Conservation (phyloP, 179 eudicot genomes). For the Silene vulgaris region DNA sequence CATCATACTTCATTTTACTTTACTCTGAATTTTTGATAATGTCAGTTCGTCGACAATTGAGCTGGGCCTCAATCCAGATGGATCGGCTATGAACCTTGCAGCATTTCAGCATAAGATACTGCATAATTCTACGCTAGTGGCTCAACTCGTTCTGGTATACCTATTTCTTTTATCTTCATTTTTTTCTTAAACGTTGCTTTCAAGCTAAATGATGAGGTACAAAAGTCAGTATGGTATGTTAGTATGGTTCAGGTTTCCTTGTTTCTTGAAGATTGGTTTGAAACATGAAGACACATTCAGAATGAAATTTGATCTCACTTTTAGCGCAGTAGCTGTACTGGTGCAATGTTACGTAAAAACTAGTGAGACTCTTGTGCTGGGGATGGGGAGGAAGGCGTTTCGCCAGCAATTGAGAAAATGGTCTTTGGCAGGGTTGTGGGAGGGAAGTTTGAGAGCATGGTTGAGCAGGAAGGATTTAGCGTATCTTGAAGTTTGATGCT, state of each 20-base stretch:
- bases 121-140: conserved; percentile 52
- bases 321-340: neutral
- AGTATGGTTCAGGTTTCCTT: too few relatives aligned
- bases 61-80: conserved; percentile 52
- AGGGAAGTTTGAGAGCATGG: too few relatives aligned
- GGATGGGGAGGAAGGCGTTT: too few relatives aligned
- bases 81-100: conserved; percentile 67
- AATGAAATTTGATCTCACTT: neutral
- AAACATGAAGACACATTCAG: neutral
- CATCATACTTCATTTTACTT: neutral
- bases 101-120: conserved; percentile 69
- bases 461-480: too few relatives aligned
- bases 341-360: too few relatives aligned
- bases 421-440: too few relatives aligned
- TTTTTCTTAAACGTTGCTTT: neutral
- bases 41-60: conserved; percentile 44
- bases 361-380: too few relatives aligned
- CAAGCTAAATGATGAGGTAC: neutral
- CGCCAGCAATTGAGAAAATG: too few relatives aligned
- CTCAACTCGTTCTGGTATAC: conserved; percentile 63
- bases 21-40: neutral
- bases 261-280: neutral
- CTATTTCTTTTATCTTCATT: neutral
- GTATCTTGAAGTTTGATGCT: neutral
- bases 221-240: too few relatives aligned